Base-by-base conservation (phyloP, 2,329 filamentous ascomycete species). In the Colletotrichum tabaci region DNA sequence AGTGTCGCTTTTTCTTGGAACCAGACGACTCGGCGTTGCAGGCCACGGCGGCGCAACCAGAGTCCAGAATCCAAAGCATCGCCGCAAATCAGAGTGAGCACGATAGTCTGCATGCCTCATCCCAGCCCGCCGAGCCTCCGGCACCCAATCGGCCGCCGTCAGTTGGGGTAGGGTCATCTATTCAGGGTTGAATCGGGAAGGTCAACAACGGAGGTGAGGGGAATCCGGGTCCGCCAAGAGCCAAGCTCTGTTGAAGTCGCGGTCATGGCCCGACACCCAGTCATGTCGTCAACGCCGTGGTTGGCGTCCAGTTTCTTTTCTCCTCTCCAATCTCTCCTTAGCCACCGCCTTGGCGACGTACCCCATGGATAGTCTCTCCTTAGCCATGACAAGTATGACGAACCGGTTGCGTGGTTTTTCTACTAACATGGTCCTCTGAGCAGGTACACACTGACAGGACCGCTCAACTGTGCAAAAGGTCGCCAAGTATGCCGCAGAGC, bases 211-310 rank as follows among this genome's bases (percentile, higher is more conserved):
- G 26, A 56, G 40, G 23, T 65, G 66, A 65, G 70, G 70, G 70
- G 70, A 71, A 71, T 23, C 44, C 60, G 47, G 66, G 56, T 10
- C 47, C 47, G 70, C 70, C 70, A 72, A 72, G 70, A 68, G 68
- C 68, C 68, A 68, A 71, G 65, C 64, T 57, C 30, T 49, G 49
- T 64, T 35, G 35, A 49, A 68, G 16, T 35, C 26, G 44, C 46
- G 40, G 57, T 3, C 68, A 47, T 64, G 52, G 65, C 26, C 40
- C 3, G 26, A 30, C 4, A 56, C 52, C 38, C 57, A 58, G 40
- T 68, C 57, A 71, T 61, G 46, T 42, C 60, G 42, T 49, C 38
- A 42, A 46, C 50, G 18, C 49, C 38, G 23, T 21, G 38, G 44
- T 30, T 2, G 2, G 2, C 10, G 18, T 40, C 8, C 16, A 10